Conservation (phyloP, 2,329 filamentous ascomycete species). For the Penicillium frequentans region DNA sequence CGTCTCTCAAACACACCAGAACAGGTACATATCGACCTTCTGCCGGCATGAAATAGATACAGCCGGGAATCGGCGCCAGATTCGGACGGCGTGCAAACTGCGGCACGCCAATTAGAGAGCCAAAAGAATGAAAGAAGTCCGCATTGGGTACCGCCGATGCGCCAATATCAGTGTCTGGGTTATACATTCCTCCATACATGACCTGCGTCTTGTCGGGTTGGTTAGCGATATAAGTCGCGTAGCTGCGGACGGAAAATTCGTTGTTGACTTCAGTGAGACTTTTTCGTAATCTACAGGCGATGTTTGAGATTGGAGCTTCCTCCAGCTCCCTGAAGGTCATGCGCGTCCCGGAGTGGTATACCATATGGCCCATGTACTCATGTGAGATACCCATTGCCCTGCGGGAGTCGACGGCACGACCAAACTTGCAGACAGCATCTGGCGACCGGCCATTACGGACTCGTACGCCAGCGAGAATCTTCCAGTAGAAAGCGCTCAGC, state of each 20-base stretch:
- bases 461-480: not conserved
- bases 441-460: not conserved
- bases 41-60: too few relatives aligned
- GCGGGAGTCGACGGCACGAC: not conserved
- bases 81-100: too few relatives aligned
- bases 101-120: too few relatives aligned
- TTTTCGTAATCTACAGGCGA: not conserved
- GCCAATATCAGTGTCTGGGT: too few relatives aligned
- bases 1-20: too few relatives aligned
- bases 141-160: too few relatives aligned
- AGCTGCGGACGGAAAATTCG: conserved; percentile 11
- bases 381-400: not conserved
- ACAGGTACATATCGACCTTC: too few relatives aligned
- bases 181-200: too few relatives aligned
- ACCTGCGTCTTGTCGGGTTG: too few relatives aligned
- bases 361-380: not conserved
- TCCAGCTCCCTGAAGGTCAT: not conserved
- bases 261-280: not conserved
- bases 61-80: too few relatives aligned
- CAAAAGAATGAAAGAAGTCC: too few relatives aligned
- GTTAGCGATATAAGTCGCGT: conserved; percentile 14
- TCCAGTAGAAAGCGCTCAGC: not conserved
- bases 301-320: not conserved
- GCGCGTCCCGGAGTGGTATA: not conserved
- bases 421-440: not conserved